A percentile compares a stretch with the other conserved stretches of the same genome.
Evolutionary conservation across 257 asterid genomes (phyloP).

Genomic region (Forsythia suspensa): DNA sequence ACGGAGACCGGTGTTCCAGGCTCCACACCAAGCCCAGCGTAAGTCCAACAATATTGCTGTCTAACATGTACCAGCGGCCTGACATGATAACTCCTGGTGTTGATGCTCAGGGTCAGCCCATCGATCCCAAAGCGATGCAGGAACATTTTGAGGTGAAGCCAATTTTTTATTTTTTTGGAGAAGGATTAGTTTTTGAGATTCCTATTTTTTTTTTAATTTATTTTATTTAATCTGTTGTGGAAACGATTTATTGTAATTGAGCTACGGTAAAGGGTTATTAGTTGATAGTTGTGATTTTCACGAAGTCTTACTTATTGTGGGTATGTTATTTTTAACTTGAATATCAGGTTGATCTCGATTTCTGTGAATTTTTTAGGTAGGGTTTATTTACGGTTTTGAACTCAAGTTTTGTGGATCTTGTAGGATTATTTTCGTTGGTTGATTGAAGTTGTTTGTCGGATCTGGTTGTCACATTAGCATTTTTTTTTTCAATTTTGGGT

Average conservation of each 20-base stretch:
- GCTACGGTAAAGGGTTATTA: neutral
- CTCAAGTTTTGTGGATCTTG: neutral
- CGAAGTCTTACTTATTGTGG: neutral
- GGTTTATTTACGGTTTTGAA: neutral
- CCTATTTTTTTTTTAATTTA: neutral
- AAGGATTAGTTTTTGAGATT: neutral
- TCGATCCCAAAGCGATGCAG: constrained; percentile 79
- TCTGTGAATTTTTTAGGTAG: neutral
- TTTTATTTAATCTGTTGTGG: neutral
- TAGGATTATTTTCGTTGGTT: neutral
- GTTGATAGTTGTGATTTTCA: neutral
- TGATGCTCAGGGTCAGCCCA: constrained; percentile 82
- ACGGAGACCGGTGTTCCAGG: constrained; percentile 97
- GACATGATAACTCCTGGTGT: constrained; percentile 97
- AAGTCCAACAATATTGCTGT: constrained; percentile 80
- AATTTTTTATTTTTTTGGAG: neutral
- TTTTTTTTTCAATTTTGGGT: neutral
- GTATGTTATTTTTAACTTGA: neutral
- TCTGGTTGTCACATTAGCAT: neutral
- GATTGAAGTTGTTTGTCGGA: neutral
- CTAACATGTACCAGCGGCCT: constrained; percentile 95
- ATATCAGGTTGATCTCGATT: neutral
- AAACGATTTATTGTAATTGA: neutral
- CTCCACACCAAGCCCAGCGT: constrained; percentile 93
- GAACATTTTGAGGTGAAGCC: constrained; percentile 78